Conservation (phyloP, 495 filamentous ascomycete species). For the Penicillium lagena region DNA sequence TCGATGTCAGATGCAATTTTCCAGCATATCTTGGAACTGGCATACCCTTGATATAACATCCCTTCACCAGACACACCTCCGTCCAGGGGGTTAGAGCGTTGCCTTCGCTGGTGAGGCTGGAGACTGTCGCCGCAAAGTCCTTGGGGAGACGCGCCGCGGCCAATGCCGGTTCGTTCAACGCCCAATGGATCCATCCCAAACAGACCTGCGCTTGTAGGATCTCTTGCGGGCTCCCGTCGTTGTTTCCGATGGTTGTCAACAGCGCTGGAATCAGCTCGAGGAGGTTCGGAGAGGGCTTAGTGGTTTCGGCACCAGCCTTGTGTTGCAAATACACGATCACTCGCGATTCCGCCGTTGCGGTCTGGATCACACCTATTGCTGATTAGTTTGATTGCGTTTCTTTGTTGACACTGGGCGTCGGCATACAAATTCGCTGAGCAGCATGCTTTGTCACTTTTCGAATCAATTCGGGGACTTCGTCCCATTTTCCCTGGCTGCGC, state of each 20-base stretch:
- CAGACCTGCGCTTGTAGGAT: constrained; percentile 74
- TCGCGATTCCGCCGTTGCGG: constrained; percentile 65
- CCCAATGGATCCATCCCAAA: constrained; percentile 77
- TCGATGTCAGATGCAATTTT: constrained; percentile 5
- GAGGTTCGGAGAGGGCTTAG: constrained; percentile 42
- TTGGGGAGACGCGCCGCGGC: constrained; percentile 58
- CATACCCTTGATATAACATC: constrained; percentile 64
- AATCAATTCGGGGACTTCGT: constrained; percentile 80
- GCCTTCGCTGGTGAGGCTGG: constrained; percentile 38
- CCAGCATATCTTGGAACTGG: not conserved
- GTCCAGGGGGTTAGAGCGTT: constrained; percentile 61
- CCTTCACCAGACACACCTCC: constrained; percentile 71
- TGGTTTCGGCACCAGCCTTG: constrained; percentile 27
- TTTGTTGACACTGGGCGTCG: not conserved
- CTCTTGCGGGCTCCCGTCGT: constrained; percentile 55
- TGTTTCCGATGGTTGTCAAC: constrained; percentile 59
- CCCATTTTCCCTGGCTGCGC: constrained; percentile 83
- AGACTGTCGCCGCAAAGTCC: constrained; percentile 46
- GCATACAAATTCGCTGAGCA: constrained; percentile 73
- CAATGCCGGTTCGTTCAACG: constrained; percentile 56
- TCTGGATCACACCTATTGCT: constrained; percentile 62
- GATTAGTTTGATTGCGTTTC: constrained; percentile 8
- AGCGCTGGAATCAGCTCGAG: constrained; percentile 55
- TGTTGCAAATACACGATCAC: constrained; percentile 47
- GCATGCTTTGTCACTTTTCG: constrained; percentile 93